Evolutionary conservation across 164 flowering plant genomes (phyloP), one percentile per base, ranked within the genome.

Genomic region (Liquidambar formosana): DNA sequence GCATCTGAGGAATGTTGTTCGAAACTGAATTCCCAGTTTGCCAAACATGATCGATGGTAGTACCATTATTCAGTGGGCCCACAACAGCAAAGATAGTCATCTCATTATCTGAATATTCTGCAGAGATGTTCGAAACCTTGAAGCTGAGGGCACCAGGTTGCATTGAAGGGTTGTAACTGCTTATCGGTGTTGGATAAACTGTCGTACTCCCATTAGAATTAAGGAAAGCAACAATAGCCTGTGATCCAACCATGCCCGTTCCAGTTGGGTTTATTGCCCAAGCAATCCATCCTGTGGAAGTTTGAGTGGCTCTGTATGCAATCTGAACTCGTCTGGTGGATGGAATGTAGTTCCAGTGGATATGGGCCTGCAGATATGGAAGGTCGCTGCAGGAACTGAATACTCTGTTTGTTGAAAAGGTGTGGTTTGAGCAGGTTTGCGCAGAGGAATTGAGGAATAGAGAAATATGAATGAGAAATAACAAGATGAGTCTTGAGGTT

Each of bases 271-370:
- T 84, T 43, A 84, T 77, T 1, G 75, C 83, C 85, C 87, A 80
- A 9, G 90, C 85, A 44, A 81, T 61, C 90, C 93, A 88, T 44
- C 84, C 86, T 18, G 66, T 45, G 0, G 82, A 49, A 27, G 61
- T 65, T 73, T 84, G 84, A 57, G 60, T 48, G 8, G 87, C 87
- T 62, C 85, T 71, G 70, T 82, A 86, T 5, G 89, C 90, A 21
- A 86, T 79, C 10, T 83, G 76, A 22, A 74, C 57, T 15, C 16
- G 60, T 33, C 19, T 54, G 12, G 69, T 72, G 15, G 82, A 67
- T 60, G 81, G 63, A 41, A 53, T 63, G 76, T 82, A 78, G 51
- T 65, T 84, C 85, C 86, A 86, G 70, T 83, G 86, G 47, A 85
- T 82, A 61, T 75, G 66, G 13, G 86, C 81, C 11, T 73, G 48